These are phyloP conservation scores for Blastobotrys persicus DNA, from an alignment of 1,139 yeast species.

Conservation along the genomic window DNA sequence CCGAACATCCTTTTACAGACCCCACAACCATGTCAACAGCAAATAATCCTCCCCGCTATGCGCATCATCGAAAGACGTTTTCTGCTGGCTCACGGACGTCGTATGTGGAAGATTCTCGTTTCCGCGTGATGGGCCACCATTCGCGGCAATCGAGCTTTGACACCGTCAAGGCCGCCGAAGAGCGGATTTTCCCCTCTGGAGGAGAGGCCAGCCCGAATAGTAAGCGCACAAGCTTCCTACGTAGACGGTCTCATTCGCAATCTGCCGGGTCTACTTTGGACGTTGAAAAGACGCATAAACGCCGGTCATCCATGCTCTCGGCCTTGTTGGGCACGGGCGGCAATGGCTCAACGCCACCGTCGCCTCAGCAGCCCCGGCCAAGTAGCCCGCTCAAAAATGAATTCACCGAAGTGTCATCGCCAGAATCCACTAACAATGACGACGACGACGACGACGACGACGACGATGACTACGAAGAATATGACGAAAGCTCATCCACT, in stretches of 20 bases:
- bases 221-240: neutral
- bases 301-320: constrained; percentile 17
- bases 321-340: constrained; percentile 17
- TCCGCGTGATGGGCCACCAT: constrained; percentile 16
- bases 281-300: constrained; percentile 9
- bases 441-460: constrained; percentile 8
- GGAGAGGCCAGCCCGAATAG: neutral
- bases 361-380: constrained; percentile 12
- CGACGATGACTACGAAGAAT: constrained; percentile 3
- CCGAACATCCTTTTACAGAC: constrained; percentile 3
- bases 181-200: neutral
- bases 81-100: constrained; percentile 10
- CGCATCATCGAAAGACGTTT: constrained; percentile 4
- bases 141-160: constrained; percentile 24
- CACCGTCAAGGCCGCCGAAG: constrained; percentile 20
- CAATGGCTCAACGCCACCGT: constrained; percentile 16
- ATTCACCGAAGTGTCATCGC: neutral
- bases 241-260: constrained; percentile 3
- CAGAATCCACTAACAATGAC: neutral
- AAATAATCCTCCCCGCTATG: neutral
- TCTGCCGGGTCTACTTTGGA: constrained; percentile 4
- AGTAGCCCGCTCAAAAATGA: constrained; percentile 3
- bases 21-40: neutral
- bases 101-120: constrained; percentile 16
- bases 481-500: neutral